Conservation (phyloP, 2,329 filamentous ascomycete genomes). For the Alternaria consortialis region DNA sequence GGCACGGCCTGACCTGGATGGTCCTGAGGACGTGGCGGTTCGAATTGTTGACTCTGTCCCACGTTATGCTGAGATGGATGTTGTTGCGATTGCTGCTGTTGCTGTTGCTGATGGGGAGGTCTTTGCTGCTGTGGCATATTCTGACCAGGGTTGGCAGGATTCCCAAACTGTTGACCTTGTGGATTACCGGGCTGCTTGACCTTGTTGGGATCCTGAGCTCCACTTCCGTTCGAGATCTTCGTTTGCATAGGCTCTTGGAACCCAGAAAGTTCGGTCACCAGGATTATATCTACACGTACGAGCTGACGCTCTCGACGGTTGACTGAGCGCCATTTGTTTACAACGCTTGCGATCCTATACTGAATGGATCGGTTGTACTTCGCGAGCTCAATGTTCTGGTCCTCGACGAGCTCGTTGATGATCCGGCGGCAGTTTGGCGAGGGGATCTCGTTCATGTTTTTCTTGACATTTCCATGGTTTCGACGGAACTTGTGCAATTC, state of each 20-base stretch:
- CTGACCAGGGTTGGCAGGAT: slow-evolving; percentile 5
- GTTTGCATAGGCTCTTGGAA: slow-evolving; percentile 17
- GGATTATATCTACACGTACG: slow-evolving; percentile 38
- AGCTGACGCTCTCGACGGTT: slow-evolving; percentile 25
- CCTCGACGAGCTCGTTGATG: slow-evolving; percentile 39
- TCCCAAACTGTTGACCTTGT: slow-evolving; percentile 11
- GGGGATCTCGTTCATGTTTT: slow-evolving; percentile 32
- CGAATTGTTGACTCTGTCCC: slow-evolving; percentile 12
- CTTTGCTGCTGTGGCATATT: slow-evolving; percentile 19
- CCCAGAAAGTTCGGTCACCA: slow-evolving; percentile 39
- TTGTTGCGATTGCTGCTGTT: slow-evolving; percentile 6
- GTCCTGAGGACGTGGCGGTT: slow-evolving; percentile 10
- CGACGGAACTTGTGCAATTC: slow-evolving; percentile 35
- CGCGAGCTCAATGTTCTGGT: slow-evolving; percentile 36
- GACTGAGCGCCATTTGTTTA: slow-evolving; percentile 33
- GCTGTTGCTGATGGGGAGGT: slow-evolving; percentile 5
- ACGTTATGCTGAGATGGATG: slow-evolving; percentile 10
- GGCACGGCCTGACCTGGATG: slow-evolving; percentile 13
- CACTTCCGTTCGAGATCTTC: slow-evolving; percentile 2
- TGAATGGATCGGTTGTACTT: slow-evolving; percentile 32
- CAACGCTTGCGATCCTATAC: slow-evolving; percentile 41
- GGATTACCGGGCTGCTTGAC: slow-evolving; percentile 9
- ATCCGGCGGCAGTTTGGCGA: slow-evolving; percentile 36
- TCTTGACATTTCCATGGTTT: slow-evolving; percentile 29
- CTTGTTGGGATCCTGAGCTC: slow-evolving; percentile 15